Percentiles rank a stretch among this genome's conserved stretches.
phyloP scores from a whole-genome alignment of 2,329 filamentous ascomycete species.

The Diplodia scrobiculata region DNA sequence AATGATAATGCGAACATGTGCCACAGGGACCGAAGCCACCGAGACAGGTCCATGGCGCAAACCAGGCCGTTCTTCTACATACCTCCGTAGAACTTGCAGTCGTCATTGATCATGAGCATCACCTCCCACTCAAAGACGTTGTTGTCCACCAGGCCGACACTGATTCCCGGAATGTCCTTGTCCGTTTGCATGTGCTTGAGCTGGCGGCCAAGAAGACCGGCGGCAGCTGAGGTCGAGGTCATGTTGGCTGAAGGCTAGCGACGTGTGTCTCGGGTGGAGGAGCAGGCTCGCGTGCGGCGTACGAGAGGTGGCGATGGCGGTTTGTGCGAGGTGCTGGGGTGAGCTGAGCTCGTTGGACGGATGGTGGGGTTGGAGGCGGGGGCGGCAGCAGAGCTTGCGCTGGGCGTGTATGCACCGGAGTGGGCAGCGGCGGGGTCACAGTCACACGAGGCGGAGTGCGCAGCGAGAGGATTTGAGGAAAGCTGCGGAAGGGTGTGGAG shows the following conservation, averaged over 20 bases:
- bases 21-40: not conserved
- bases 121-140: slow-evolving; percentile 98
- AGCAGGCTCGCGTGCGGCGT: not conserved
- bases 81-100: slow-evolving; percentile 93
- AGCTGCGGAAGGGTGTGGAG: slow-evolving; percentile 14
- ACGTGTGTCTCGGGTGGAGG: not conserved
- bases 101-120: slow-evolving; percentile 96
- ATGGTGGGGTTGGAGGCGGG: slow-evolving; percentile 16
- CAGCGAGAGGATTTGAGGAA: not conserved
- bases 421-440: not conserved
- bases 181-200: slow-evolving; percentile 91
- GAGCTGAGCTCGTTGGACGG: slow-evolving; percentile 13
- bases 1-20: not conserved
- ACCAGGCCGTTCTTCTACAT: slow-evolving; percentile 39
- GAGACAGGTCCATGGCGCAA: too few species aligned
- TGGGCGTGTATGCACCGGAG: not conserved
- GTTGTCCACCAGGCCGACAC: slow-evolving; percentile 81
- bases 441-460: slow-evolving; percentile 1
- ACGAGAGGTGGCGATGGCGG: slow-evolving; percentile 20
- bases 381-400: not conserved
- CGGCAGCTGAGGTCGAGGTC: slow-evolving; percentile 59
- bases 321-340: slow-evolving; percentile 18
- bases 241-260: slow-evolving; percentile 32
- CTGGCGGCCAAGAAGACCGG: slow-evolving; percentile 76
- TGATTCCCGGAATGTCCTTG: slow-evolving; percentile 91